Evolutionary conservation across 495 filamentous ascomycete genomes (phyloP), one percentile per base, ranked within the genome.

Genomic region (Xylaria castorea): DNA sequence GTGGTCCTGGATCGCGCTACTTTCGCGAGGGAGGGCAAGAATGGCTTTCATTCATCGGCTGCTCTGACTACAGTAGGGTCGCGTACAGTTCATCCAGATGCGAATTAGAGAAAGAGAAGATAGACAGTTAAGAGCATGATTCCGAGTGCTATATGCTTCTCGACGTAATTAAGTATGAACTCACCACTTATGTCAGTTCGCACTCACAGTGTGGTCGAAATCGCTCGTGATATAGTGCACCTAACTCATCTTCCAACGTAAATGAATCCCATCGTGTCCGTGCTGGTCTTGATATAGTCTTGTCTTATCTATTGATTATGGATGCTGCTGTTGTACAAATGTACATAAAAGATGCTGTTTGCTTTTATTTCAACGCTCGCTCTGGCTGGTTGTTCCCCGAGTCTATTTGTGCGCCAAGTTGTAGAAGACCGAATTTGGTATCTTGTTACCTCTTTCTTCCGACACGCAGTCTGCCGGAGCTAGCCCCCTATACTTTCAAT

Each of bases 11-110:
- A 67, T 22, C 25, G 42, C 63, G 48, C 12, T 72, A 51, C 12
- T 14, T 48, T 42, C 27, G 70, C 20, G 40, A 36, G 48, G 38
- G 42, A n/a, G 22, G 40, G 1, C 51, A 42, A 18, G 53, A 67
- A 60, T 72, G 70, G 70, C 70, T 72, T 67, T 67, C 63, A 3
- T 18, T 72, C 12, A 72, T 72, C 22, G 70, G 63, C 53, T 67
- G 63, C 25, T 58, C 70, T 2, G 51, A 36, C 7, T 20, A 40
- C 32, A 14, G 6, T 22, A 36, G 30, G 18, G 34, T 12, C 38
- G 55, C 20, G 34, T 48, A 5, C 42, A 12, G 69, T n/a, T 48
- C 46, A 53, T 64, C 60, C 22, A 38, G 6, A 58, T 36, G 18
- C 18, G 40, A 61, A 2, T 18, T 36, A 22, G 55, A 3, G 48